These are phyloP conservation scores for Pichia kudriavzevii DNA, from an alignment of 1,139 yeast genomes.

Conservation along the genomic window DNA sequence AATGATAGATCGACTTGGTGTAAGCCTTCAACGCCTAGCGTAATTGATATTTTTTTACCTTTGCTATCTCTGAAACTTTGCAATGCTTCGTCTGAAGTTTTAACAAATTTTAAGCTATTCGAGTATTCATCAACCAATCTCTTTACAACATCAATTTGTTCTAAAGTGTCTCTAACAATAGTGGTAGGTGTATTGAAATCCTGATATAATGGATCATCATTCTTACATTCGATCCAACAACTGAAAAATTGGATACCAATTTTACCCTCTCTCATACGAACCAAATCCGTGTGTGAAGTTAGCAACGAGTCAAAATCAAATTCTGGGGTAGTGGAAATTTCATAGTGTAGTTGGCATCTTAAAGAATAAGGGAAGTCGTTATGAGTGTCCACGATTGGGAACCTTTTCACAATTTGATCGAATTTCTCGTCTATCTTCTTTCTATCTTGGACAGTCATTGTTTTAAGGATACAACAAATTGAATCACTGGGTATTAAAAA, in stretches of 20 bases:
- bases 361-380: slow-evolving; percentile 42
- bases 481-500: too few species aligned
- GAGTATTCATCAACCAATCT: slow-evolving; percentile 37
- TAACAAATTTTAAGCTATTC: slow-evolving; percentile 33
- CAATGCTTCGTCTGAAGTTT: slow-evolving; percentile 34
- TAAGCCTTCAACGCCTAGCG: slow-evolving; percentile 47
- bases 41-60: slow-evolving; percentile 34
- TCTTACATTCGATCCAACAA: slow-evolving; percentile 39
- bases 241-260: slow-evolving; percentile 43
- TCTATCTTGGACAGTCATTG: slow-evolving; percentile 5
- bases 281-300: slow-evolving; percentile 36
- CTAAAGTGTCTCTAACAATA: slow-evolving; percentile 44
- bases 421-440: slow-evolving; percentile 23
- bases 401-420: slow-evolving; percentile 21
- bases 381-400: slow-evolving; percentile 42
- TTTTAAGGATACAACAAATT: too few species aligned
- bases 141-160: slow-evolving; percentile 44
- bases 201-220: slow-evolving; percentile 32
- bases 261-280: slow-evolving; percentile 33
- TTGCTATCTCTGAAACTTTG: slow-evolving; percentile 27
- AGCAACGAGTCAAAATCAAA: slow-evolving; percentile 33
- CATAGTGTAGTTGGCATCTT: slow-evolving; percentile 37
- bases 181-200: slow-evolving; percentile 36
- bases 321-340: slow-evolving; percentile 28
- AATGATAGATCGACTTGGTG: slow-evolving; percentile 45